Conservation (phyloP, 2,329 filamentous ascomycete genomes). For the Verruconis gallopava region DNA sequence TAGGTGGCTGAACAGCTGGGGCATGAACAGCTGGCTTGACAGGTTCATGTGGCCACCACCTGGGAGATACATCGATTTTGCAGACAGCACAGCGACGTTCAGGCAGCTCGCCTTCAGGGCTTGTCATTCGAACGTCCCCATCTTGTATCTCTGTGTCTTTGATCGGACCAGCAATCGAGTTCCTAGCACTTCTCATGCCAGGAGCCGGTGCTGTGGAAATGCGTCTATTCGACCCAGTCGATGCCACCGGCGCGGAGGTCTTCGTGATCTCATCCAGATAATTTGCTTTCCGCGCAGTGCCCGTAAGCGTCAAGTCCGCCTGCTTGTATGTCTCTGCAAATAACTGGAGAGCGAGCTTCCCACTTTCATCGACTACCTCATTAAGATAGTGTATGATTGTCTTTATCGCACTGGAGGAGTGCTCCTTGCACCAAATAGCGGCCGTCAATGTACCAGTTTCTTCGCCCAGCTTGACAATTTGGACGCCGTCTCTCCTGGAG, state of each 20-base stretch:
- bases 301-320: slow-evolving; percentile 78
- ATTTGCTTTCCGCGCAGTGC: slow-evolving; percentile 85
- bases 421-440: slow-evolving; percentile 82
- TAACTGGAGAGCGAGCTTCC: slow-evolving; percentile 69
- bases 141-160: slow-evolving; percentile 26
- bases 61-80: slow-evolving; percentile 55
- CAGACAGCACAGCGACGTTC: slow-evolving; percentile 32
- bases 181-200: slow-evolving; percentile 19
- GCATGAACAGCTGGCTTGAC: slow-evolving; percentile 7
- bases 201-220: slow-evolving; percentile 27
- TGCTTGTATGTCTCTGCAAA: slow-evolving; percentile 89
- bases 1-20: neutral
- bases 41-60: slow-evolving; percentile 32
- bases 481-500: slow-evolving; percentile 68
- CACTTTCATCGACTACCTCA: slow-evolving; percentile 57
- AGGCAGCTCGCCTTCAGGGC: slow-evolving; percentile 12
- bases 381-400: slow-evolving; percentile 65
- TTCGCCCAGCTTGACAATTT: slow-evolving; percentile 64
- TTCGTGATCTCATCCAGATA: slow-evolving; percentile 55
- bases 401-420: slow-evolving; percentile 46
- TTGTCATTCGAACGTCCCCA: slow-evolving; percentile 15
- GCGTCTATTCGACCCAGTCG: slow-evolving; percentile 22
- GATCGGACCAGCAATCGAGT: slow-evolving; percentile 18
- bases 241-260: slow-evolving; percentile 25
- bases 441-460: slow-evolving; percentile 79